Conservation (phyloP, 441 rosid species). For the Croton setiger region DNA sequence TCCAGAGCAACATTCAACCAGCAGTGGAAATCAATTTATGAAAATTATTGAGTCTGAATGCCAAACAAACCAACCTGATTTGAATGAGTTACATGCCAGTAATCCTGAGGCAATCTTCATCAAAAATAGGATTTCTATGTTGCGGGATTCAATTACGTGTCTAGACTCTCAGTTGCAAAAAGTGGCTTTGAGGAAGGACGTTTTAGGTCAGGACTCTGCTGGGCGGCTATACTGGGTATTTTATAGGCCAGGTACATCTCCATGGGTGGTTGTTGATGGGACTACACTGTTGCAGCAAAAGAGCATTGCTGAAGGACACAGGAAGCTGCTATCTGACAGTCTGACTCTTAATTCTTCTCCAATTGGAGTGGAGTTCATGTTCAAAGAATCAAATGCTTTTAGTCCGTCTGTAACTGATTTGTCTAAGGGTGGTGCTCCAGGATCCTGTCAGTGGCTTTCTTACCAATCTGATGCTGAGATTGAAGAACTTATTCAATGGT, state of each 20-base stretch:
- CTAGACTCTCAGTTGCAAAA: conserved; percentile 37
- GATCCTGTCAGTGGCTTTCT: conserved; percentile 33
- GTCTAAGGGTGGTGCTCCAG: conserved; percentile 19
- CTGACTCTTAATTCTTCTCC: conserved; percentile 19
- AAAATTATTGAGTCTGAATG: conserved; percentile 14
- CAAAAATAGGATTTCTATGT: conserved; percentile 30
- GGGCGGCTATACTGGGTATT: conserved; percentile 52
- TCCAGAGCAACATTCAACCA: conserved; percentile 18
- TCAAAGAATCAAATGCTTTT: conserved; percentile 22
- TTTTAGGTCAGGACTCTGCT: conserved; percentile 45
- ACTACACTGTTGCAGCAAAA: conserved; percentile 22
- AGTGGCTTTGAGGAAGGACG: conserved; percentile 42
- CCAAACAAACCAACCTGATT: conserved; percentile 26
- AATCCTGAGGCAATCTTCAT: conserved; percentile 25
- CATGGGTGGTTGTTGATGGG: conserved; percentile 44
- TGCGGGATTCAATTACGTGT: conserved; percentile 40
- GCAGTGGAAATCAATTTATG: conserved; percentile 12
- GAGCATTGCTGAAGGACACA: conserved; percentile 11
- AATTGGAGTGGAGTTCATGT: conserved; percentile 17
- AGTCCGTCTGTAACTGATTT: conserved; percentile 21
- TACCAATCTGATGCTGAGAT: conserved; percentile 45
- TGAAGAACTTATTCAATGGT: conserved; percentile 45
- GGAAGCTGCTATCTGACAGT: conserved; percentile 10
- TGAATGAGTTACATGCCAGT: conserved; percentile 25
- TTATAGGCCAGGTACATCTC: conserved; percentile 33